phyloP scores from a whole-genome alignment of 495 filamentous ascomycete genomes.

The Aspergillus egyptiacus region DNA sequence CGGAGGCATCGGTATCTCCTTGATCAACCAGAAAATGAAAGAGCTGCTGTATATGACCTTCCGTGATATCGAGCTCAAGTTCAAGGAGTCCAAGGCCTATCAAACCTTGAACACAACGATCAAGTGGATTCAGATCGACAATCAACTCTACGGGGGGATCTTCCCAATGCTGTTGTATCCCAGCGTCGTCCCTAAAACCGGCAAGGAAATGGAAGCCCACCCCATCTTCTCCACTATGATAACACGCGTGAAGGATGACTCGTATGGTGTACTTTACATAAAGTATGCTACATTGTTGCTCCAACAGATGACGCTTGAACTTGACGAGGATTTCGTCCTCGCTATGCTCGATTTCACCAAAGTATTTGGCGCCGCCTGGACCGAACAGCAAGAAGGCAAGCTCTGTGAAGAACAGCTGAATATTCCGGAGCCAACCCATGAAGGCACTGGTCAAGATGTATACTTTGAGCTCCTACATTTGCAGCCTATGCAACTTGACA shows the following conservation, averaged over 20 bases:
- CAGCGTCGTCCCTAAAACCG: constrained; percentile 97
- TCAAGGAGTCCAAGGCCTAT: constrained; percentile 83
- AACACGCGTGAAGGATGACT: constrained; percentile 94
- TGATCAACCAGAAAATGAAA: constrained; percentile 86
- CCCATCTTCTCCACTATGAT: constrained; percentile 88
- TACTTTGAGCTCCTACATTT: constrained; percentile 97
- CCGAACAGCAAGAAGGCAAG: constrained; percentile 71
- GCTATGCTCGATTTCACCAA: constrained; percentile 94
- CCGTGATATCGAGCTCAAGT: constrained; percentile 86
- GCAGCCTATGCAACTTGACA: constrained; percentile 94
- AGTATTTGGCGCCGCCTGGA: constrained; percentile 88
- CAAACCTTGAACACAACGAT: constrained; percentile 84
- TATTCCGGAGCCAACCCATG: constrained; percentile 84
- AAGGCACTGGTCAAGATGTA: constrained; percentile 79
- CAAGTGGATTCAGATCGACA: constrained; percentile 99
- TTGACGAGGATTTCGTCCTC: constrained; percentile 97
- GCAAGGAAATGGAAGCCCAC: constrained; percentile 93
- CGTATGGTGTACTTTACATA: constrained; percentile 95
- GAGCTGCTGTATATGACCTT: constrained; percentile 93
- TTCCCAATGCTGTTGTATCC: constrained; percentile 97
- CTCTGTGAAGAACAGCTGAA: constrained; percentile 85
- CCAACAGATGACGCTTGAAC: constrained; percentile 96
- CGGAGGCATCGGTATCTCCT: constrained; percentile 85
- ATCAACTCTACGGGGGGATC: constrained; percentile 95
- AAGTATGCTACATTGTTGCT: constrained; percentile 92